A percentile compares a stretch with the other conserved stretches of the same genome.
phyloP scores from a whole-genome alignment of 768 basidiomycete genomes.

The Pholiota conissans region DNA sequence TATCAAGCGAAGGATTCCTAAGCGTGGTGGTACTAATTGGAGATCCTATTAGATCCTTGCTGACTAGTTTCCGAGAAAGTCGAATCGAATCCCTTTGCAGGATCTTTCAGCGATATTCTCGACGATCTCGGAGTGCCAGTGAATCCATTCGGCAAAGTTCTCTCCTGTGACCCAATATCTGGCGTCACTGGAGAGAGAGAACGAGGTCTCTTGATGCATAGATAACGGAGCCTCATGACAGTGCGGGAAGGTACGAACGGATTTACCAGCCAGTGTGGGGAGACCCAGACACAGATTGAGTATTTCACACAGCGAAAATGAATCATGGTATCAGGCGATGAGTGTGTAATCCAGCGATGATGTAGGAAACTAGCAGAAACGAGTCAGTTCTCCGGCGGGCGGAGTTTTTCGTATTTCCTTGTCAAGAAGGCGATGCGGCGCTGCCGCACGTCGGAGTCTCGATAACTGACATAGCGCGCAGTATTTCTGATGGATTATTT shows the following conservation, averaged over 20 bases:
- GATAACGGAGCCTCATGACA: conserved; percentile 10
- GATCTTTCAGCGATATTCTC: background rate
- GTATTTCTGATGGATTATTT: background rate
- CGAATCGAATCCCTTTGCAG: background rate
- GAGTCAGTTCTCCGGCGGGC: conserved; percentile 2
- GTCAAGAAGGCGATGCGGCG: conserved; percentile 8
- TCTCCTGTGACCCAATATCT: background rate
- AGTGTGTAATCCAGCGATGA: conserved; percentile 8
- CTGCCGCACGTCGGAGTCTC: conserved; percentile 8
- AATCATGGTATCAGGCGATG: background rate
- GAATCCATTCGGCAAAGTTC: conserved; percentile 1
- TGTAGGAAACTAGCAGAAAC: background rate
- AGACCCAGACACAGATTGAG: background rate
- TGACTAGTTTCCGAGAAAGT: conserved; percentile 8
- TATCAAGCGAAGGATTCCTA: background rate
- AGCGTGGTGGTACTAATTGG: background rate
- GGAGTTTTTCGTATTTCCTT: background rate
- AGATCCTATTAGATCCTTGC: conserved; percentile 1
- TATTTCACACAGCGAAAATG: conserved; percentile 2
- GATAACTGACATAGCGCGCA: background rate
- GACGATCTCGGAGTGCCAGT: conserved; percentile 5
- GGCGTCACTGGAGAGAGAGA: conserved; percentile 4
- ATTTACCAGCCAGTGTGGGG: conserved; percentile 7
- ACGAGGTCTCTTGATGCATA: conserved; percentile 7
- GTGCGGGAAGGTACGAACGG: conserved; percentile 10